Percentiles rank a stretch among this genome's conserved stretches.
phyloP scores from a whole-genome alignment of 106 monocot genomes.

The Alisma plantagoaquatica region DNA sequence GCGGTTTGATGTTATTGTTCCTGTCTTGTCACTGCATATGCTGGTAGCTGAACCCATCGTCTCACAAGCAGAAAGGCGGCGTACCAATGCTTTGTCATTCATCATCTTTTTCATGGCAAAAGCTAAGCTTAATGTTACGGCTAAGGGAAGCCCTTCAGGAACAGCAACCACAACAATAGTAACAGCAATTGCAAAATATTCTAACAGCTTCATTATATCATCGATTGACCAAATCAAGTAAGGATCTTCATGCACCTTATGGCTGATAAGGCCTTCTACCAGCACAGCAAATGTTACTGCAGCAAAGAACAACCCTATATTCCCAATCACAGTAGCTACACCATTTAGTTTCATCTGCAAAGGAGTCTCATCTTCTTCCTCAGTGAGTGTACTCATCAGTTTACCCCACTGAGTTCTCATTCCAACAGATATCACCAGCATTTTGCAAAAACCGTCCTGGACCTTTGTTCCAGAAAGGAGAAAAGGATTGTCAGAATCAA shows the following conservation, averaged over 20 bases:
- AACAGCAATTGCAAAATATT: constrained; percentile 68
- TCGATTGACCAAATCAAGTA: constrained; percentile 51
- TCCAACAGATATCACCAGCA: constrained; percentile 67
- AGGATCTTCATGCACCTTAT: constrained; percentile 28
- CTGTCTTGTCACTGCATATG: constrained; percentile 90
- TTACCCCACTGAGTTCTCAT: constrained; percentile 85
- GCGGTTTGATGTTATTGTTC: constrained; percentile 70
- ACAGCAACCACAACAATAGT: constrained; percentile 84
- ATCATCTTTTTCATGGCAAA: constrained; percentile 95
- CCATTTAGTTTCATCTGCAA: constrained; percentile 80
- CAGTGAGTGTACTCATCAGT: constrained; percentile 61
- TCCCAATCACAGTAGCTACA: constrained; percentile 66
- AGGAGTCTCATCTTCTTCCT: constrained; percentile 78
- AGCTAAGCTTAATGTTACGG: constrained; percentile 71
- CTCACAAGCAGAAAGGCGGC: constrained; percentile 77
- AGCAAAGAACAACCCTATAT: constrained; percentile 60
- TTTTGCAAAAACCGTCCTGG: constrained; percentile 74
- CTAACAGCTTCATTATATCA: constrained; percentile 47
- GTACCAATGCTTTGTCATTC: constrained; percentile 74
- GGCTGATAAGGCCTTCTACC: constrained; percentile 36
- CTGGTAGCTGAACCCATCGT: constrained; percentile 88
- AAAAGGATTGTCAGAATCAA: constrained; percentile 59
- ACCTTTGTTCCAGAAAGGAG: constrained; percentile 72
- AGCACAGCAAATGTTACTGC: constrained; percentile 69
- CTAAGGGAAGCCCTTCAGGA: constrained; percentile 69